These are phyloP conservation scores for Pseudogymnoascus sp. DNA, from an alignment of 2,329 filamentous ascomycete genomes.

Conservation along the genomic window DNA sequence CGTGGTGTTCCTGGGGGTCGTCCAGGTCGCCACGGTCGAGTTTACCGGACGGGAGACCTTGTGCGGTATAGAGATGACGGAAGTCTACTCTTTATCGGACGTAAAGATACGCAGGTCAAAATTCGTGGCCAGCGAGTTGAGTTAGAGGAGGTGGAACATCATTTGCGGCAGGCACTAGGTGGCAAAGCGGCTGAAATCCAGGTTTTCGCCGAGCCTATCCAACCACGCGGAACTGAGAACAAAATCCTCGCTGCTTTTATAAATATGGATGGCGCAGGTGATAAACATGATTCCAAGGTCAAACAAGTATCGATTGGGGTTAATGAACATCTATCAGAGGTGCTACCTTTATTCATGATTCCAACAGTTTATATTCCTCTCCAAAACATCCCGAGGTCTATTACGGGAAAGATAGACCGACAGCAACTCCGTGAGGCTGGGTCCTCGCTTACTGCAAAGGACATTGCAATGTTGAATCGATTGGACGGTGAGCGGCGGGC, in stretches of 20 bases:
- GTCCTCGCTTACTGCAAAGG: conserved; percentile 4
- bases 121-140: conserved; percentile 56
- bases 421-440: conserved; percentile 9
- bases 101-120: conserved; percentile 57
- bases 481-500: background rate
- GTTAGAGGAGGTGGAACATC: conserved; percentile 46
- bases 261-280: background rate
- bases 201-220: background rate
- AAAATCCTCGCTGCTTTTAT: conserved; percentile 1
- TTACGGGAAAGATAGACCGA: conserved; percentile 30
- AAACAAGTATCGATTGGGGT: background rate
- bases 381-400: conserved; percentile 23
- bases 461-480: background rate
- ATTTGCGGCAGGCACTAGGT: background rate
- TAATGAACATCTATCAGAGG: background rate
- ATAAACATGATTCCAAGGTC: background rate
- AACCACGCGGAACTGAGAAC: background rate
- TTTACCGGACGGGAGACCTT: conserved; percentile 29
- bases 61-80: conserved; percentile 45
- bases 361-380: conserved; percentile 28
- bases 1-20: background rate
- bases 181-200: background rate
- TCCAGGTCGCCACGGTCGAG: background rate
- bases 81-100: conserved; percentile 52
- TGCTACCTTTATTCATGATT: conserved; percentile 29